These are phyloP conservation scores for Cercophora samala DNA, from an alignment of 495 filamentous ascomycete species.

Conservation along the genomic window DNA sequence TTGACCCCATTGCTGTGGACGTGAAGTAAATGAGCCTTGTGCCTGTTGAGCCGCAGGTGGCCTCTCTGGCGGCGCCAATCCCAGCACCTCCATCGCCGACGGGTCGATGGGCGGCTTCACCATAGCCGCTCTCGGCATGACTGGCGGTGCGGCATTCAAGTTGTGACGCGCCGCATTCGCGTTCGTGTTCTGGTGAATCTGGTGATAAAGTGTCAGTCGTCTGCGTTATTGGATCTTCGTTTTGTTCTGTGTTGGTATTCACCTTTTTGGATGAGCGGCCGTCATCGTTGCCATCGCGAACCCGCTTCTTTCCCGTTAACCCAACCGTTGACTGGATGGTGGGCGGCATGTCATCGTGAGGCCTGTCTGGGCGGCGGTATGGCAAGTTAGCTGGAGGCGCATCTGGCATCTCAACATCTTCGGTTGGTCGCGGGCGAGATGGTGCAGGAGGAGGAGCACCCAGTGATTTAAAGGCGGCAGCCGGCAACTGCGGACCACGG, in stretches of 20 bases:
- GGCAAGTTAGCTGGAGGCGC: constrained; percentile 18
- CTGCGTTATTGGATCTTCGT: not conserved
- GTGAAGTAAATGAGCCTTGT: constrained; percentile 10
- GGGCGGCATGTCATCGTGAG: constrained; percentile 22
- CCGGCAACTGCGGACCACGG: constrained; percentile 27
- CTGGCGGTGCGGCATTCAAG: constrained; percentile 9
- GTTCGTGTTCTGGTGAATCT: not conserved
- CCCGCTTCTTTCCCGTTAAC: constrained; percentile 30
- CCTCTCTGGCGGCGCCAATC: constrained; percentile 27
- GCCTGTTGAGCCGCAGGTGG: constrained; percentile 21
- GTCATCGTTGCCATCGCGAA: constrained; percentile 23
- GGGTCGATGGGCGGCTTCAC: constrained; percentile 26
- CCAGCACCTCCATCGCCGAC: constrained; percentile 33
- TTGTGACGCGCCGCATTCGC: constrained; percentile 16
- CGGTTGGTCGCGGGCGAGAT: not conserved
- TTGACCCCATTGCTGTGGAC: not conserved
- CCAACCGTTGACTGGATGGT: constrained; percentile 25
- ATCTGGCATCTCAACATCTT: constrained; percentile 33
- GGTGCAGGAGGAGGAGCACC: not conserved
- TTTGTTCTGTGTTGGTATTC: not conserved
- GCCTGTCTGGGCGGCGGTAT: constrained; percentile 19
- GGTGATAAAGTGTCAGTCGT: not conserved
- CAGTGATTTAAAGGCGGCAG: constrained; percentile 20
- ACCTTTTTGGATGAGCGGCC: constrained; percentile 22
- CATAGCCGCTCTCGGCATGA: constrained; percentile 9